These are phyloP conservation scores for Chaetomium globosum DNA, from an alignment of 2,329 filamentous ascomycete genomes.

Conservation along the genomic window DNA sequence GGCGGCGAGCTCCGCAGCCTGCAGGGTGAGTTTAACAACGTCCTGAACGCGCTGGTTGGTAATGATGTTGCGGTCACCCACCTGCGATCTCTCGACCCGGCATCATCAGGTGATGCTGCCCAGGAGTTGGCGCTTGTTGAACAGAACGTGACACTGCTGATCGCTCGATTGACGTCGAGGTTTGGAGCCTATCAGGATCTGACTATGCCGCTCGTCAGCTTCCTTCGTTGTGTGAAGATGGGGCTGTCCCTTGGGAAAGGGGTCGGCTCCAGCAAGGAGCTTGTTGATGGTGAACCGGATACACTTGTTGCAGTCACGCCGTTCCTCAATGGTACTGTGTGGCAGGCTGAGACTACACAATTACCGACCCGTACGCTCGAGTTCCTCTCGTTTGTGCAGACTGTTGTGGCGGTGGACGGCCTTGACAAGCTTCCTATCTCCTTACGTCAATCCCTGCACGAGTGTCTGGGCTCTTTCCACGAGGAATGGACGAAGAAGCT, in stretches of 20 bases:
- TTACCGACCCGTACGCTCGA: conserved; percentile 48
- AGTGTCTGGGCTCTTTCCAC: conserved; percentile 73
- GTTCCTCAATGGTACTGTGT: conserved; percentile 56
- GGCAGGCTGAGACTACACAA: conserved; percentile 35
- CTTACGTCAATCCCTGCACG: conserved; percentile 60
- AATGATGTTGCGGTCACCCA: conserved; percentile 48
- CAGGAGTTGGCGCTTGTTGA: conserved; percentile 56
- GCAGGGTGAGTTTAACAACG: conserved; percentile 80
- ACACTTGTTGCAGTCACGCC: conserved; percentile 54
- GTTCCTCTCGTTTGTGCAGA: conserved; percentile 54
- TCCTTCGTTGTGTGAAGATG: conserved; percentile 76
- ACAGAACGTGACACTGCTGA: conserved; percentile 67
- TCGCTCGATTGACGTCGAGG: conserved; percentile 66
- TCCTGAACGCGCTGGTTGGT: conserved; percentile 66
- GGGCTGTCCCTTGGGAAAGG: conserved; percentile 67
- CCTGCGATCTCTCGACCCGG: conserved; percentile 41
- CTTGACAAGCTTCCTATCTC: conserved; percentile 45
- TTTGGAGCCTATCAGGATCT: conserved; percentile 86
- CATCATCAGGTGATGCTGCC: conserved; percentile 39
- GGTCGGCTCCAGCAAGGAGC: conserved; percentile 48
- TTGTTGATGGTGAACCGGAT: conserved; percentile 34
- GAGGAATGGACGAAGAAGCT: conserved; percentile 78
- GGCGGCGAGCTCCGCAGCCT: conserved; percentile 69
- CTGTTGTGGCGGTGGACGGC: conserved; percentile 53
- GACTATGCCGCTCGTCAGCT: conserved; percentile 73